phyloP scores from a whole-genome alignment of 2,329 filamentous ascomycete species.

The Elsinoe australis region DNA sequence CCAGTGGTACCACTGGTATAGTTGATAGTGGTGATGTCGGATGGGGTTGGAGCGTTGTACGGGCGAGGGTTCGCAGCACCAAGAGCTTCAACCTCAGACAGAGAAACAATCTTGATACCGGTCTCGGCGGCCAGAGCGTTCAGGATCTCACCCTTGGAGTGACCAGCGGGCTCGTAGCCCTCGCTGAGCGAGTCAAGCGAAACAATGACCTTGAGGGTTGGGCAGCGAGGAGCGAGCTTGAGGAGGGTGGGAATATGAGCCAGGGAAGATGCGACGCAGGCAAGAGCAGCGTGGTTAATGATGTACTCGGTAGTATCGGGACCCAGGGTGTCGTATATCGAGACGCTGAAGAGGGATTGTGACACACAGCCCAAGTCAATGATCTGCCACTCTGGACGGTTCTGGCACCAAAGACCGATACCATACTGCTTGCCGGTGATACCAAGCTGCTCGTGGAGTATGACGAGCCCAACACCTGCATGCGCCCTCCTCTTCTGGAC shows the following conservation, averaged over 20 bases:
- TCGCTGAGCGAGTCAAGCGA: slow-evolving; percentile 16
- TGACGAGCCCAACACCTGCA: slow-evolving; percentile 17
- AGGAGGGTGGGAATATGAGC: slow-evolving; percentile 18
- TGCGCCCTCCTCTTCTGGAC: slow-evolving; percentile 17
- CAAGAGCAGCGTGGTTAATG: slow-evolving; percentile 18
- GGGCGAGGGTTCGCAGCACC: slow-evolving; percentile 17
- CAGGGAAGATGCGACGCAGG: slow-evolving; percentile 16
- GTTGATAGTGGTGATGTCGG: slow-evolving; percentile 19
- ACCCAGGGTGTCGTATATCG: slow-evolving; percentile 20
- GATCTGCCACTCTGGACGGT: slow-evolving; percentile 20
- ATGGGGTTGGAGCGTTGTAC: slow-evolving; percentile 17
- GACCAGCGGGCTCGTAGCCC: slow-evolving; percentile 6
- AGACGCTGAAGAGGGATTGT: slow-evolving; percentile 19
- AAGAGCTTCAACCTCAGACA: slow-evolving; percentile 17
- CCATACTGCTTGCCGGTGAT: slow-evolving; percentile 18
- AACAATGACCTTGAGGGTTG: slow-evolving; percentile 18
- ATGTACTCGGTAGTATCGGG: slow-evolving; percentile 20
- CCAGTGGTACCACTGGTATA: slow-evolving; percentile 84
- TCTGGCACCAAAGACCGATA: slow-evolving; percentile 20
- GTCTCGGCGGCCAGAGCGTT: slow-evolving; percentile 3
- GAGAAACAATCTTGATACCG: slow-evolving; percentile 17
- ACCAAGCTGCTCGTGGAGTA: slow-evolving; percentile 17
- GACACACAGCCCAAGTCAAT: slow-evolving; percentile 19
- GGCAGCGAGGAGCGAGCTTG: slow-evolving; percentile 17
- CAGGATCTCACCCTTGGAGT: slow-evolving; percentile 42